These are phyloP conservation scores for Rhododendron mucronatum DNA, from an alignment of 148 eudicot species.

Conservation along the genomic window DNA sequence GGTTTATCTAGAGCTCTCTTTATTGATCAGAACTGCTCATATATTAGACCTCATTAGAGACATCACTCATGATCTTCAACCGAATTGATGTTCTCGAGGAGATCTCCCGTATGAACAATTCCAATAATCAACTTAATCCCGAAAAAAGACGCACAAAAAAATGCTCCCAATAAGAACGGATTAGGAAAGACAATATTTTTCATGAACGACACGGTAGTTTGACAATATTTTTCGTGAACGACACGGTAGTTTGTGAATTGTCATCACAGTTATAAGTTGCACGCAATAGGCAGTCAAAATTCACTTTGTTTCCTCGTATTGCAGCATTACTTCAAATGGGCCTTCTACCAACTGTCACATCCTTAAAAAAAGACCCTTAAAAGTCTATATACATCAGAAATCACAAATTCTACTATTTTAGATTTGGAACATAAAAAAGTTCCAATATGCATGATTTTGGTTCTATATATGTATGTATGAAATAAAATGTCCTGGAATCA, in stretches of 20 bases:
- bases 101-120: neutral
- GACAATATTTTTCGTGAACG: neutral
- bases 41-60: neutral
- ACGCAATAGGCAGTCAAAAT: neutral
- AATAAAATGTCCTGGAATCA: neutral
- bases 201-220: neutral
- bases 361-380: neutral
- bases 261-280: neutral
- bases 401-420: neutral
- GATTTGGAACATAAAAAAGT: neutral
- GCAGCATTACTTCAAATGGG: neutral
- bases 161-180: neutral
- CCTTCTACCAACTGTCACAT: neutral
- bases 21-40: neutral
- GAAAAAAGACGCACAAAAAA: neutral
- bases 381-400: neutral
- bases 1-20: too few species aligned
- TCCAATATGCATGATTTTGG: neutral
- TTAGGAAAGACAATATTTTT: neutral
- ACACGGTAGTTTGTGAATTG: neutral
- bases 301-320: neutral
- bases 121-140: neutral
- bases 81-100: neutral
- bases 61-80: neutral
- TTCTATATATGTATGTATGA: neutral